A percentile compares a stretch with the other conserved stretches of the same genome.
These are phyloP conservation scores for Citrus australasica DNA, from an alignment of 345 rosid genomes.

Conservation along the genomic window DNA sequence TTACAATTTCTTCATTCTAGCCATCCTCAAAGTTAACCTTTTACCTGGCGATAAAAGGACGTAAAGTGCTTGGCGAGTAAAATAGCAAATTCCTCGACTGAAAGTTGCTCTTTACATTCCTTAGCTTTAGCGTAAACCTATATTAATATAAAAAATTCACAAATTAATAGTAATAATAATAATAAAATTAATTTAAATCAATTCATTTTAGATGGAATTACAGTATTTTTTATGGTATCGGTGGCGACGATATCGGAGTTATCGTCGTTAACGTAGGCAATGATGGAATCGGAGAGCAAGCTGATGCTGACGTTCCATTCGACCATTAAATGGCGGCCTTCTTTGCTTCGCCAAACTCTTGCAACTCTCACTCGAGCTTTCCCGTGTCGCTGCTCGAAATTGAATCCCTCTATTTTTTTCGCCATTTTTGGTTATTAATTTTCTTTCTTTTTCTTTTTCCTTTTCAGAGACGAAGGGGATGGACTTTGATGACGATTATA, in stretches of 20 bases:
- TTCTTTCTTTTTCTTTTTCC: neutral
- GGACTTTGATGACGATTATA: neutral
- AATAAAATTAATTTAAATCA: neutral
- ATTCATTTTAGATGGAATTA: slow-evolving; percentile 1
- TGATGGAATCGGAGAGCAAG: slow-evolving; percentile 73
- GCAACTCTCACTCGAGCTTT: slow-evolving; percentile 78
- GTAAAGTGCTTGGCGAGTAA: slow-evolving; percentile 76
- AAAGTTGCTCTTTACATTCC: slow-evolving; percentile 62
- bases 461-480: neutral
- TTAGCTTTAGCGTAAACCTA: slow-evolving; percentile 92
- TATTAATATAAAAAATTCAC: neutral
- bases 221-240: slow-evolving; percentile 95
- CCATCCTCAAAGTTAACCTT: neutral
- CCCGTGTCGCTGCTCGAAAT: slow-evolving; percentile 86
- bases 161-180: neutral
- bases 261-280: slow-evolving; percentile 60
- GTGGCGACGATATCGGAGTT: slow-evolving; percentile 92
- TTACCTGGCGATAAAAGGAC: slow-evolving; percentile 73
- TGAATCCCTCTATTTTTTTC: slow-evolving; percentile 45
- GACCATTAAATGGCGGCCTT: slow-evolving; percentile 53
- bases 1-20: too few species aligned
- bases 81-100: slow-evolving; percentile 82
- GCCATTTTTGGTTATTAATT: slow-evolving; percentile 35
- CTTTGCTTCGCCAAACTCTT: slow-evolving; percentile 70
- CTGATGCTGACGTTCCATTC: slow-evolving; percentile 83